Evolutionary conservation across 352 stramenopile genomes (phyloP), one percentile per base, ranked within the genome.

Genomic region (Globisporangium polare): DNA sequence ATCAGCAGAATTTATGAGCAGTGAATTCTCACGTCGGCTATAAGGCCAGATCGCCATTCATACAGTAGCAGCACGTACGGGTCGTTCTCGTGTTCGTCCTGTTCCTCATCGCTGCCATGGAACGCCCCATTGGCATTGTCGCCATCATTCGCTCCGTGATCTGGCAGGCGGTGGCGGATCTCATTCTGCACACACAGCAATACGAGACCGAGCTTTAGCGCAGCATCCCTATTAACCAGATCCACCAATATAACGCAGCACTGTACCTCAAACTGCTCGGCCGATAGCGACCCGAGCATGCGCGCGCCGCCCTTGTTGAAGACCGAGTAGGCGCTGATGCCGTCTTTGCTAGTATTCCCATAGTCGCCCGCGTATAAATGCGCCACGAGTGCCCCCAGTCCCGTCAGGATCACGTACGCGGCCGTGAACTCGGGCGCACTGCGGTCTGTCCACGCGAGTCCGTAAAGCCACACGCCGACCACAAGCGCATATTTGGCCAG

Each of bases 221-320:
- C 20, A 46, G 5, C 8, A 20, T 27, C 31, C 41, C 29, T 13
- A 37, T 22, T 46, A 46, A 46, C 17, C 41, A 17, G 5, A 46
- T 22, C 41, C 18, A 20, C 0, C 9, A 18, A 45, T 45, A 45
- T 7, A 8, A 12, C 8, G 8, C 47, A 53, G 22, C 37, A 55
- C 9, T 51, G 24, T 62, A 89, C 83, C 83, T 94, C 86, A 59
- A 94, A 92, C 58, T 94, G 82, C 42, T 94, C 86, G 31, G 81
- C 85, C 13, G 86, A 92, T 20, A 94, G 69, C 5, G 83, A 91
- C 5, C 86, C 86, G 56, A 92, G 57, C 78, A 94, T 88, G 57
- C 86, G 80, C 52, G 80, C 73, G 12, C 71, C 67, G 17, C 77
- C 75, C 24, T 70, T 74, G 63, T 94, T 94, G 58, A 94, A 94